These are phyloP conservation scores for Hypoxylon sp. DNA, from an alignment of 2,329 filamentous ascomycete species.

Conservation along the genomic window DNA sequence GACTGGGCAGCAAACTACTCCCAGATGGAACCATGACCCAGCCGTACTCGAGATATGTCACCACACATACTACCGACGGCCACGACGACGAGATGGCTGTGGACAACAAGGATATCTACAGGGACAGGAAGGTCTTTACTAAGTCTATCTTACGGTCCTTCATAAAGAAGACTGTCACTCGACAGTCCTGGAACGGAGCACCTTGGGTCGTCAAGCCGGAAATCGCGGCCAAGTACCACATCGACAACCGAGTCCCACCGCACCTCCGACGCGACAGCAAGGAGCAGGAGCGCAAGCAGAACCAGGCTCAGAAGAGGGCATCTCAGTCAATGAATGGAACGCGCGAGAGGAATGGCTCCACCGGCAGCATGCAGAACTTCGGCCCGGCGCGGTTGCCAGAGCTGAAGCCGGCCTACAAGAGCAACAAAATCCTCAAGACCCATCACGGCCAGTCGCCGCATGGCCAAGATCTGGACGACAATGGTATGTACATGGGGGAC, in stretches of 20 bases:
- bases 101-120: slow-evolving; percentile 80
- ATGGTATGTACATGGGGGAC: slow-evolving; percentile 47
- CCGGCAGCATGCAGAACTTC: slow-evolving; percentile 46
- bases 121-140: slow-evolving; percentile 91
- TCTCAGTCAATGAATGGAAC: slow-evolving; percentile 46
- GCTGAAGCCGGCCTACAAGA: slow-evolving; percentile 76
- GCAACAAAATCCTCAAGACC: slow-evolving; percentile 66
- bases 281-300: slow-evolving; percentile 77
- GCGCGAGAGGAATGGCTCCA: slow-evolving; percentile 53
- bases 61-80: slow-evolving; percentile 68
- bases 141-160: slow-evolving; percentile 94
- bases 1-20: slow-evolving; percentile 68
- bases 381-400: slow-evolving; percentile 71
- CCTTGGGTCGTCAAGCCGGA: slow-evolving; percentile 94
- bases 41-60: slow-evolving; percentile 81
- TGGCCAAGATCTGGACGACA: slow-evolving; percentile 49
- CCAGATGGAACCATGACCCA: slow-evolving; percentile 74
- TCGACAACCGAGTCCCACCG: slow-evolving; percentile 84
- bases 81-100: slow-evolving; percentile 77
- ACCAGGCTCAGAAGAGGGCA: slow-evolving; percentile 70
- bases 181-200: slow-evolving; percentile 94
- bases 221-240: slow-evolving; percentile 83
- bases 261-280: slow-evolving; percentile 85
- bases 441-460: slow-evolving; percentile 51
- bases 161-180: slow-evolving; percentile 90